Evolutionary conservation across 768 basidiomycete genomes (phyloP), one percentile per base, ranked within the genome.

Genomic region (Tubosaeta sp.): DNA sequence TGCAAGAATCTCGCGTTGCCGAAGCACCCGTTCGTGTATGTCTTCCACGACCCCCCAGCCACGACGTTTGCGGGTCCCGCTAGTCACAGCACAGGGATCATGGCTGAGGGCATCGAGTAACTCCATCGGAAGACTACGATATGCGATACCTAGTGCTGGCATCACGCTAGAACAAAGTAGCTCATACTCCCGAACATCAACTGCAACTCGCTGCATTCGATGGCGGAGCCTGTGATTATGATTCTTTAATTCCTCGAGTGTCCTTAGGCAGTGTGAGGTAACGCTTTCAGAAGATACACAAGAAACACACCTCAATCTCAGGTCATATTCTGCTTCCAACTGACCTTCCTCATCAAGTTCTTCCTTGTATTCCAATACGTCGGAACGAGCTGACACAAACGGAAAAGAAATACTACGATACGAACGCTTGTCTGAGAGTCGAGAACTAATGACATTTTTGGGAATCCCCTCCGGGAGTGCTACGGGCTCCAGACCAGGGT

Each of bases 21-120:
- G 78, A 21, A 70, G 50, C 18, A 90, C 70, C 36, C 86, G 82
- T 24, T 73, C 60, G 59, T 87, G 75, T 48, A 89, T 86, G 51
- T 91, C 86, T 51, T 91, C 88, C 14, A 89, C 85, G 2, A 84
- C 86, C 53, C 76, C 73, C 83, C 84, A 90, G 10, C 87, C 80
- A 45, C 70, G 72, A 25, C 76, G 73, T 38, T 78, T 73, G 42
- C 83, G 78, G 0, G 87, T 87, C 6, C 77, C 69, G 16, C 84
- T 77, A 3, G 81, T 86, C 18, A 89, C 82, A n/a, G 83, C 81
- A 3, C 86, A 80, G 43, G 88, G 88, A 62, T 91, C 88, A 52
- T 87, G 86, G 32, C 76, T 79, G 59, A 89, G 82, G 3, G 87
- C 84, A 44, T 90, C 87, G 32, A 88, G 66, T 7, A 90, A 73